Evolutionary conservation across 202 grass and related monocot species (phyloP).

Genomic region (Schoenoplectus tabernaemontani): DNA sequence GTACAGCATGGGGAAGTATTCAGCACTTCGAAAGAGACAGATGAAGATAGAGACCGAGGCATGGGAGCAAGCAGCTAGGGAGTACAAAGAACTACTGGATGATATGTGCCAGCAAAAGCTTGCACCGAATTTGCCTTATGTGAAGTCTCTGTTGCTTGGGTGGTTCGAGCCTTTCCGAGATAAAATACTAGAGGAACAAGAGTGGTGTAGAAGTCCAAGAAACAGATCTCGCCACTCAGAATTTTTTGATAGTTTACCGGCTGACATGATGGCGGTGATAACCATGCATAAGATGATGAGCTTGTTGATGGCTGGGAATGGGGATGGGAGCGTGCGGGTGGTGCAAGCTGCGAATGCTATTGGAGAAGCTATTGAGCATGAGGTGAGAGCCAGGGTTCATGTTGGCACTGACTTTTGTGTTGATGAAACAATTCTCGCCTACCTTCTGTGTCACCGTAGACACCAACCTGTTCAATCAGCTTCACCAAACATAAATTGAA

Average conservation of each 20-base stretch:
- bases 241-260: conserved; percentile 51
- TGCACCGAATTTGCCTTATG: conserved; percentile 77
- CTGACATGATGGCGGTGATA: conserved; percentile 94
- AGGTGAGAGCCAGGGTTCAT: conserved; percentile 35
- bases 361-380: conserved; percentile 79
- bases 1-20: conserved; percentile 37
- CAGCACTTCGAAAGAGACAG: conserved; percentile 45
- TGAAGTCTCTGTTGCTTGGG: conserved; percentile 88
- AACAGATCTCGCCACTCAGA: conserved; percentile 20
- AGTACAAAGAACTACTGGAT: conserved; percentile 68
- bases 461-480: neutral
- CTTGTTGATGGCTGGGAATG: conserved; percentile 56
- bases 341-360: conserved; percentile 47
- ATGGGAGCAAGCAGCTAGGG: conserved; percentile 87
- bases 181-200: conserved; percentile 53
- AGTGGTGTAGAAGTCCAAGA: conserved; percentile 15
- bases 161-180: conserved; percentile 90
- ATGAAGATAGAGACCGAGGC: conserved; percentile 83
- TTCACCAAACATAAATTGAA: neutral
- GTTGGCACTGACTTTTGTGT: neutral
- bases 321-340: conserved; percentile 58
- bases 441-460: neutral
- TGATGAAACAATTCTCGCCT: neutral
- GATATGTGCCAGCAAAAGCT: conserved; percentile 93
- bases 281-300: conserved; percentile 99